Evolutionary conservation across 805 yeast species (phyloP), one percentile per base, ranked within the genome.

Genomic region (Metschnikowia shivogae): DNA sequence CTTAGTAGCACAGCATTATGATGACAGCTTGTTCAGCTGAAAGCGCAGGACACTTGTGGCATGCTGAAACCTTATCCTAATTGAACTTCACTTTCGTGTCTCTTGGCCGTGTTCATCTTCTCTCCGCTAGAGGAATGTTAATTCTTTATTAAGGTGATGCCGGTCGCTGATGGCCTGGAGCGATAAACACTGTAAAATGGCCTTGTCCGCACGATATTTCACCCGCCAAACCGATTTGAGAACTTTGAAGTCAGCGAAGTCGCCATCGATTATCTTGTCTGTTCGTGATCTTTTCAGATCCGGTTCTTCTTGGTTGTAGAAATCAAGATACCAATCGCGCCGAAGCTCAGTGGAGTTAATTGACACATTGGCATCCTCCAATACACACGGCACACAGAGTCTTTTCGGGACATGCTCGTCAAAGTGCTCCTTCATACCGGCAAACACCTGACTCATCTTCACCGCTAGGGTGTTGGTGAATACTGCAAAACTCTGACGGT

Each of bases 201-300:
- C 44, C 22, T 47, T 46, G 20, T 55, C 48, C 1, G 62, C 65
- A 14, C 63, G 50, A 49, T 57, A 50, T 17, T 57, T 42, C 29
- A 67, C 40, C 19, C 65, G 60, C 80, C 80, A 78, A 46, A 72
- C 68, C 1, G 78, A 70, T 46, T 63, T 66, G 11, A 63, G 47
- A 6, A 78, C 34, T 42, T 65, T 66, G 36, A 78, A 62, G 44
- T 72, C 75, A n/a, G 77, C 65, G 3, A 71, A 58, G 34, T 70
- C 74, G 4, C 74, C 74, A 13, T 39, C 48, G 12, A n/a, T 30
- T 6, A 22, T 14, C 1, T 40, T n/a, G 1, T 48, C 52, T n/a
- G 37, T 37, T 24, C 38, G 35, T 17, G 34, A 35, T 20, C 48
- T 42, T 29, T 48, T 48, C 27, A 31, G 20, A 11, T 42, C 48